Evolutionary conservation across 2,329 filamentous ascomycete genomes (phyloP).

Genomic region (Penicillium frequentans): DNA sequence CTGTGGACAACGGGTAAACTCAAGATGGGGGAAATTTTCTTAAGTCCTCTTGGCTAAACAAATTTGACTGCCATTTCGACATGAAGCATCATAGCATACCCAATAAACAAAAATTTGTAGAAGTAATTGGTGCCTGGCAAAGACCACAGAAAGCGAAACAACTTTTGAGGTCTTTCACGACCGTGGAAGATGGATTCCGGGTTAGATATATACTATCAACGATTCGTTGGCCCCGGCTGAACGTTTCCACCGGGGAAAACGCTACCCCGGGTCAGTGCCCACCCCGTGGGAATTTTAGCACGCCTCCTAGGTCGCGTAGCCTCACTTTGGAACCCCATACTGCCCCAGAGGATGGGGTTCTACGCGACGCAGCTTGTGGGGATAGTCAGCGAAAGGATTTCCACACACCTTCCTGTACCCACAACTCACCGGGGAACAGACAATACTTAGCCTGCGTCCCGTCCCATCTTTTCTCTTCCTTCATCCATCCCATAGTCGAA

Average conservation of each 20-base stretch:
- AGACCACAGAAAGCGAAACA: background rate
- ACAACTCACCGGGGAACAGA: constrained; percentile 9
- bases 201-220: constrained; percentile 17
- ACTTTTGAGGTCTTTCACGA: background rate
- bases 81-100: too few species aligned
- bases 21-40: background rate
- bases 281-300: constrained; percentile 16
- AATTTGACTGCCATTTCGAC: too few species aligned
- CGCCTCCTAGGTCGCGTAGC: constrained; percentile 19
- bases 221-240: constrained; percentile 25
- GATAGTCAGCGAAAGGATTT: constrained; percentile 22
- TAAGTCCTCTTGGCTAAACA: background rate
- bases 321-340: constrained; percentile 22
- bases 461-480: constrained; percentile 11
- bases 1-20: constrained; percentile 14
- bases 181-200: constrained; percentile 11
- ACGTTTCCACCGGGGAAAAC: constrained; percentile 33
- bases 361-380: constrained; percentile 27
- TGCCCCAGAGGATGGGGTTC: constrained; percentile 29
- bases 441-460: constrained; percentile 19
- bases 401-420: constrained; percentile 11
- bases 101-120: background rate
- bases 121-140: background rate
- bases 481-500: constrained; percentile 6
- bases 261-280: constrained; percentile 28